phyloP scores from a whole-genome alignment of 345 rosid genomes.

The Citrus hindsii region DNA sequence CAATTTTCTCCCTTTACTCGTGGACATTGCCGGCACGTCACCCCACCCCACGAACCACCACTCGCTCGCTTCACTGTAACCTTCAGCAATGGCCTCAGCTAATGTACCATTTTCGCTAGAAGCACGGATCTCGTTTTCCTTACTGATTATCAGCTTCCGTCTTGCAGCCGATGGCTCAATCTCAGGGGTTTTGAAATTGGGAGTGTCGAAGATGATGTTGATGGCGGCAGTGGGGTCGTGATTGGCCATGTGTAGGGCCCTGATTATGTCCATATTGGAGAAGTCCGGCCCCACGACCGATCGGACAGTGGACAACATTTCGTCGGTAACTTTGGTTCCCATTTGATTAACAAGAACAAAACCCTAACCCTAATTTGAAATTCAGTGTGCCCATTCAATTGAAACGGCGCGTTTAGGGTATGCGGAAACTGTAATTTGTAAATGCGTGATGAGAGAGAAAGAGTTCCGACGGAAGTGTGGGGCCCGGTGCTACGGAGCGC shows the following conservation, averaged over 20 bases:
- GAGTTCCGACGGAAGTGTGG: neutral
- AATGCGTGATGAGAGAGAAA: neutral
- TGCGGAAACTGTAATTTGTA: neutral
- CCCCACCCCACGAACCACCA: slow-evolving; percentile 90
- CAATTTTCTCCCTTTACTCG: slow-evolving; percentile 77
- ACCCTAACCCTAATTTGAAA: slow-evolving; percentile 38
- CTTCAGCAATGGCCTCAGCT: neutral
- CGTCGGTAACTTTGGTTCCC: slow-evolving; percentile 66
- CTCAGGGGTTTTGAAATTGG: slow-evolving; percentile 40
- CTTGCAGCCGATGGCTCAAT: slow-evolving; percentile 4
- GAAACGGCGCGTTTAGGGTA: neutral
- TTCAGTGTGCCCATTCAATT: neutral
- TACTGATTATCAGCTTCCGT: slow-evolving; percentile 2
- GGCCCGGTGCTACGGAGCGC: neutral
- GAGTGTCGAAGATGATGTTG: slow-evolving; percentile 85
- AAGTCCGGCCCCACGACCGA: slow-evolving; percentile 68
- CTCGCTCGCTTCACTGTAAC: slow-evolving; percentile 25
- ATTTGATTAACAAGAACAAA: slow-evolving; percentile 22
- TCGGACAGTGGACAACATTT: slow-evolving; percentile 60
- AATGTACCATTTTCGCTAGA: slow-evolving; percentile 19
- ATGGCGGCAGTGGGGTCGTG: slow-evolving; percentile 72
- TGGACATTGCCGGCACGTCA: slow-evolving; percentile 68
- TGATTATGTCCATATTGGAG: slow-evolving; percentile 83
- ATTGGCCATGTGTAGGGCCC: slow-evolving; percentile 83
- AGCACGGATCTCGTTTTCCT: slow-evolving; percentile 16